Conservation (phyloP, 2,329 filamentous ascomycete genomes). For the Fusarium austroafricanum region DNA sequence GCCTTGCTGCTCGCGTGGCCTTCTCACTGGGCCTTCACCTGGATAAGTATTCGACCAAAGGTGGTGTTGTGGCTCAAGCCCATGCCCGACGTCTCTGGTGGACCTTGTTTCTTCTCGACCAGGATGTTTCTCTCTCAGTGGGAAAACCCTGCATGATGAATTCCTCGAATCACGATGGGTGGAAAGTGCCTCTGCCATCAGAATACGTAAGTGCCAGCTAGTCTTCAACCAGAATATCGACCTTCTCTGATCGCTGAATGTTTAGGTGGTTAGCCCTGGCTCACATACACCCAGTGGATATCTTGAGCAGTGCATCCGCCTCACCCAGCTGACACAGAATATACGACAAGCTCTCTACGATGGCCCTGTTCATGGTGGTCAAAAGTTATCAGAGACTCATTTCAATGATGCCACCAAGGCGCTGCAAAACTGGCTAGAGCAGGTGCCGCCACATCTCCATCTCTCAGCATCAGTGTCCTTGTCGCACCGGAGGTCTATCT, state of each 20-base stretch:
- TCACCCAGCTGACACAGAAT: neutral
- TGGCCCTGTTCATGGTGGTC: neutral
- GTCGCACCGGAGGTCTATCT: neutral
- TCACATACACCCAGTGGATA: neutral
- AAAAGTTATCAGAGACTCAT: neutral
- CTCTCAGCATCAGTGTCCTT: neutral
- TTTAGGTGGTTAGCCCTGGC: neutral
- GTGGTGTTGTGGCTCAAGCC: fast-evolving
- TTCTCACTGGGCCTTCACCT: neutral
- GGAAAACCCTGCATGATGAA: neutral
- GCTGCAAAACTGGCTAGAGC: neutral
- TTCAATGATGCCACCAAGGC: fast-evolving
- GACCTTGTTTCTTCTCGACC: neutral
- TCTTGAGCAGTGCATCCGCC: neutral
- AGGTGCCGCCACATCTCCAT: neutral
- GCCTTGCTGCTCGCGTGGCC: neutral
- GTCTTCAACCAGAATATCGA: too few species aligned
- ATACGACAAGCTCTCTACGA: neutral
- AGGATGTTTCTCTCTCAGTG: neutral
- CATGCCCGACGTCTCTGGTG: neutral
- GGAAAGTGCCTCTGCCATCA: neutral
- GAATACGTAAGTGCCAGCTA: neutral
- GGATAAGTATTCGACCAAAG: fast-evolving
- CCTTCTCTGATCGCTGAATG: too few species aligned
- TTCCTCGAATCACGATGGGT: fast-evolving